Base-by-base conservation (phyloP, 129 eudicot species). In the Pulicaria dysenterica region DNA sequence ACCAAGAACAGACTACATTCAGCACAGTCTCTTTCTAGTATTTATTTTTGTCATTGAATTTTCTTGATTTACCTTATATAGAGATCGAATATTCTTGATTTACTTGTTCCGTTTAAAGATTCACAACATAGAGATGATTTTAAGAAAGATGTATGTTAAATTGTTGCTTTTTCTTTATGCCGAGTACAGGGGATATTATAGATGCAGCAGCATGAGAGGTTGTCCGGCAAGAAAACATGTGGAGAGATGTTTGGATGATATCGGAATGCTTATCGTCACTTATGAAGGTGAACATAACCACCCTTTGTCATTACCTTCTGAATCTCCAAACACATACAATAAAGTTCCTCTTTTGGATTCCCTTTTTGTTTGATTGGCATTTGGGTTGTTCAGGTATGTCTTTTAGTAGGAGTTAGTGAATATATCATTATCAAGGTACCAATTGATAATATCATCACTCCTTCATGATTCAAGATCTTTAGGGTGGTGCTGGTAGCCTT, bases 181-280 rank as follows among this genome's bases (percentile, higher is more conserved):
- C 72, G 11, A 77, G 48, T 54, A 86, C 88, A 91, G 95, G 84
- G 95, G 95, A 17, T 91, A 91, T 81, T 91, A 91, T 49, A 88
- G 87, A 82, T 91, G 97, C 68, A 91, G 95, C 85, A 91, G 95
- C 74, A 66, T 87, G 80, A 83, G 97, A 82, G 97, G 95, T 53
- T 91, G 97, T 47, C 97, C 97, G 5, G 95, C 97, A 39, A 88
- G 97, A 76, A 91, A 91, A 74, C 95, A 91, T 57, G 97, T 91
- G 7, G 97, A 91, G 82, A 83, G 90, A 58, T 85, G 95, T 79
- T 75, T 88, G 81, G 97, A 88, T 56, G 97, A 88, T 1, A 80
- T 94, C 5, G 77, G 90, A 5, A 91, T 91, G 97, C 86, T 91
- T 6, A 87, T 90, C 62, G 97, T 90, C 59, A 90, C 95, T 41